A percentile compares a stretch with the other conserved stretches of the same genome.
Evolutionary conservation across 2,329 filamentous ascomycete species (phyloP).

Genomic region (Periconia macrospinosa): DNA sequence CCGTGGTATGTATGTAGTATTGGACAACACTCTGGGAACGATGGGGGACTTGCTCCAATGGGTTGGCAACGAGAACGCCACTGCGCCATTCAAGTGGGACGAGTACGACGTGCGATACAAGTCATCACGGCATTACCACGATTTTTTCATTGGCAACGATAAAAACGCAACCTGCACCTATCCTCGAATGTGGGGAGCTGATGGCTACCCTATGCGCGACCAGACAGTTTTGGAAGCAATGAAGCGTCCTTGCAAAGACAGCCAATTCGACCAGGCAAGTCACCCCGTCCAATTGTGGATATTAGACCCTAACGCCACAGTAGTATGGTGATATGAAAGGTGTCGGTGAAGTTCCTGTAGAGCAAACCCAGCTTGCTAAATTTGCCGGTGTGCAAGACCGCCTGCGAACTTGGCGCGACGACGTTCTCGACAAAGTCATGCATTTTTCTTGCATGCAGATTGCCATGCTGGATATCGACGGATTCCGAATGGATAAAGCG

Average conservation of each 20-base stretch:
- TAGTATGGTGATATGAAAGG: constrained; percentile 62
- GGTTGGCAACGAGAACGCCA: constrained; percentile 61
- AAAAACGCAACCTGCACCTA: constrained; percentile 56
- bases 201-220: constrained; percentile 54
- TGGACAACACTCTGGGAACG: constrained; percentile 68
- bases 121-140: constrained; percentile 56
- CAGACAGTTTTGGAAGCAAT: constrained; percentile 41
- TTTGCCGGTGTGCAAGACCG: constrained; percentile 70
- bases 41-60: constrained; percentile 67
- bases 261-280: constrained; percentile 58
- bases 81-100: constrained; percentile 49
- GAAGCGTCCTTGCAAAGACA: constrained; percentile 57
- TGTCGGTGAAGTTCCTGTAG: constrained; percentile 65
- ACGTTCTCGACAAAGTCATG: constrained; percentile 60
- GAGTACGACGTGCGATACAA: constrained; percentile 65
- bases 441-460: constrained; percentile 67
- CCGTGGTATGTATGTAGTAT: constrained; percentile 65
- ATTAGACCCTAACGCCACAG: neutral
- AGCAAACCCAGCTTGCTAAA: constrained; percentile 64
- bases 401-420: constrained; percentile 64
- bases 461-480: constrained; percentile 65
- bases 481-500: constrained; percentile 68
- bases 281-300: neutral
- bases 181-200: constrained; percentile 64
- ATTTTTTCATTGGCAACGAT: constrained; percentile 59